phyloP scores from a whole-genome alignment of 2,329 filamentous ascomycete species.

The Trichoderma hamatum region DNA sequence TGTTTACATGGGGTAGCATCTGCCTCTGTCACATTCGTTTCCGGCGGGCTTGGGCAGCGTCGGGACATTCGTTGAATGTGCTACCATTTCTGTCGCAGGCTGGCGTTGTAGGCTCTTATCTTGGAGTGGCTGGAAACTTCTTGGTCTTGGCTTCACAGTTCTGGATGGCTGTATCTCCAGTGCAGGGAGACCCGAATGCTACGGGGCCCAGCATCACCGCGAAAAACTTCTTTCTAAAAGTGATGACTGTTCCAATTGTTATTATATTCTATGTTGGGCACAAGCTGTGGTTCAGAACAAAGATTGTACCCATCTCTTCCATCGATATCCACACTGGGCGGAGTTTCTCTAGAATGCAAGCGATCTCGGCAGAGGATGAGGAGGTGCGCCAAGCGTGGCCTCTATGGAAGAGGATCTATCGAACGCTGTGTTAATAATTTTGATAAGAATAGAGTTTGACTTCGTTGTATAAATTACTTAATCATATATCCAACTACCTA shows the following conservation, averaged over 20 bases:
- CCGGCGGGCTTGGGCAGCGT: constrained; percentile 8
- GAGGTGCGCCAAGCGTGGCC: constrained; percentile 7
- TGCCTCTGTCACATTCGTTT: constrained; percentile 16
- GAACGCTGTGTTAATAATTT: not conserved
- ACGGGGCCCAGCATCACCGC: not conserved
- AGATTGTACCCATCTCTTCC: not conserved
- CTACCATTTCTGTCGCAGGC: constrained; percentile 6
- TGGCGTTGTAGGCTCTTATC: not conserved
- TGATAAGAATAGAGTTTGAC: too few relatives aligned
- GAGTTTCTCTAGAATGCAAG: constrained; percentile 2
- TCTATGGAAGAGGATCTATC: constrained; percentile 17
- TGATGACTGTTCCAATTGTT: constrained; percentile 9
- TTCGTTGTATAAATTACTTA: not conserved
- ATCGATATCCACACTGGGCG: constrained; percentile 8
- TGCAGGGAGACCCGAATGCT: not conserved
- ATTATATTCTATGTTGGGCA: constrained; percentile 12
- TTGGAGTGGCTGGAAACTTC: not conserved
- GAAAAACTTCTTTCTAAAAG: constrained; percentile 9
- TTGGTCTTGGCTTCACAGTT: constrained; percentile 4
- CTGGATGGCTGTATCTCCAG: constrained; percentile 8
- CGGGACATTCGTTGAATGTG: not conserved
- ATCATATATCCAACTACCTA: not conserved
- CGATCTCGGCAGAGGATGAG: not conserved
- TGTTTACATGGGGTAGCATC: constrained; percentile 15
- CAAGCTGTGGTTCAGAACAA: not conserved